Evolutionary conservation across 2,329 filamentous ascomycete genomes (phyloP).

Genomic region (Hypoxylon sp.): DNA sequence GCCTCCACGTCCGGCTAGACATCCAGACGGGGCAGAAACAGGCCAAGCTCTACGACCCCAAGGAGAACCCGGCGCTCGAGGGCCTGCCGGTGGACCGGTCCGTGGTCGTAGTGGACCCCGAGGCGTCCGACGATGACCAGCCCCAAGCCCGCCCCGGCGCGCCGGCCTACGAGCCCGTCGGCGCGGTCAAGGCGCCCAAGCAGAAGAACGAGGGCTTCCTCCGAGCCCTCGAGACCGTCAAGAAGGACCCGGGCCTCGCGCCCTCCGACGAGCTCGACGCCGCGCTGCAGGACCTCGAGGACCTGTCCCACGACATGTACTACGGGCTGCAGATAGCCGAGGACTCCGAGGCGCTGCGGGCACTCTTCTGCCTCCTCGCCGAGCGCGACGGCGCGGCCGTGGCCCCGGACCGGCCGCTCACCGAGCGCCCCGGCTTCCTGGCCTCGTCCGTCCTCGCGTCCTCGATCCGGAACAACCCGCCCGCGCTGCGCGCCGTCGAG

Average conservation of each 20-base stretch:
- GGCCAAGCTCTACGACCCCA: conserved; percentile 70
- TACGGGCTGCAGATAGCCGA: conserved; percentile 70
- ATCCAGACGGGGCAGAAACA: conserved; percentile 69
- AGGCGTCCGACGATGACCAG: conserved; percentile 43
- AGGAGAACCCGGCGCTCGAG: conserved; percentile 58
- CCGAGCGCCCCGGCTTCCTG: conserved; percentile 52
- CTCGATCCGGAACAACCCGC: conserved; percentile 70
- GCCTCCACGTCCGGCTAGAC: conserved; percentile 72
- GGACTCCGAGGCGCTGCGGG: conserved; percentile 59
- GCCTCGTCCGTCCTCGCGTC: conserved; percentile 66
- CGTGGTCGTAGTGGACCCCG: conserved; percentile 63
- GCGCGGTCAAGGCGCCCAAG: conserved; percentile 62
- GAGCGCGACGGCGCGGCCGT: conserved; percentile 37
- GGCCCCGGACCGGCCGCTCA: conserved; percentile 33
- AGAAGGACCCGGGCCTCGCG: conserved; percentile 49
- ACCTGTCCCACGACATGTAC: conserved; percentile 73
- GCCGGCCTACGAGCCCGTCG: conserved; percentile 64
- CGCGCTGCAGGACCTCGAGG: conserved; percentile 65
- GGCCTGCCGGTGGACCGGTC: conserved; percentile 62
- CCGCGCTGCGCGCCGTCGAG: conserved; percentile 62
- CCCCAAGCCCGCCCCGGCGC: conserved; percentile 56
- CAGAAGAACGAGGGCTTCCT: conserved; percentile 53
- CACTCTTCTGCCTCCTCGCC: conserved; percentile 65
- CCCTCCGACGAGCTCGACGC: conserved; percentile 51
- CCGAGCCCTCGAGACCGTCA: conserved; percentile 59